Evolutionary conservation across 73 alveolate genomes (phyloP).

Genomic region (Blepharisma stoltei): DNA sequence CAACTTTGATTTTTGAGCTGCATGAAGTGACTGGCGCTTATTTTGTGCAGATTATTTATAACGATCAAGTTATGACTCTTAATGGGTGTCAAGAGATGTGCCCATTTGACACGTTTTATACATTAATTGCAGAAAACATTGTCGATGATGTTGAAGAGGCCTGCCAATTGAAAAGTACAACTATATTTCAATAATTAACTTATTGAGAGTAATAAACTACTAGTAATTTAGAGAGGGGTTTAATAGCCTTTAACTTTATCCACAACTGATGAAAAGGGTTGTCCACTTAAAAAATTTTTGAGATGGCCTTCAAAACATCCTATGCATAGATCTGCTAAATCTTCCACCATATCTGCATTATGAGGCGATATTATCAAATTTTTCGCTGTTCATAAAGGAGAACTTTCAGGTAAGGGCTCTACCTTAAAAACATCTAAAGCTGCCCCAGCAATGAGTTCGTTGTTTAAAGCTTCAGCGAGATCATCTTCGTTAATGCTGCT

Average conservation of each 20-base stretch:
- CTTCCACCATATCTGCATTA: slow-evolving; percentile 30
- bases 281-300: neutral
- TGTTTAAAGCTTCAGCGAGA: slow-evolving; percentile 35
- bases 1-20: slow-evolving; percentile 28
- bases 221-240: too few relatives aligned
- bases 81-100: neutral
- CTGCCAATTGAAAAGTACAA: neutral
- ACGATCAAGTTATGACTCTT: neutral
- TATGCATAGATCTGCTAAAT: neutral
- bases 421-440: slow-evolving; percentile 45
- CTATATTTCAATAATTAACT: too few relatives aligned
- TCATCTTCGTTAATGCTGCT: slow-evolving; percentile 37
- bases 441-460: slow-evolving; percentile 38
- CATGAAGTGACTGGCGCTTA: neutral
- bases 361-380: slow-evolving; percentile 54
- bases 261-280: too few relatives aligned
- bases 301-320: neutral
- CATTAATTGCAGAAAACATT: neutral
- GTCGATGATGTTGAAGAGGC: neutral
- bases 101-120: neutral
- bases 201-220: too few relatives aligned
- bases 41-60: slow-evolving; percentile 5
- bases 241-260: too few relatives aligned
- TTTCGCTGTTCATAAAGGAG: slow-evolving; percentile 33
- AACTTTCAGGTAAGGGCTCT: slow-evolving; percentile 39